phyloP scores from a whole-genome alignment of 169 alveolate species.

The Babesia divergens region DNA sequence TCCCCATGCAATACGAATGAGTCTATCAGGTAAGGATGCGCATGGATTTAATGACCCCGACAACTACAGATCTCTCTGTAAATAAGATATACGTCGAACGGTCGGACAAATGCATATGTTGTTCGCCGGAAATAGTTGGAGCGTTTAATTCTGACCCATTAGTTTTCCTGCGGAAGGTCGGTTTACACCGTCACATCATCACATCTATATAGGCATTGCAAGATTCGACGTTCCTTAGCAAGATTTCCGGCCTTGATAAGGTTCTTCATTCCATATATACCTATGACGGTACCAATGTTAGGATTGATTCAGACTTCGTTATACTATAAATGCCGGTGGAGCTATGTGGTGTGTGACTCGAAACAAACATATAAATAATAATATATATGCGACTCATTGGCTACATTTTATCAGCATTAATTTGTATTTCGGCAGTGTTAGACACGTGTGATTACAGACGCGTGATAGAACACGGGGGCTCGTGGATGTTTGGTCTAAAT shows the following conservation, averaged over 20 bases:
- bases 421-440: neutral
- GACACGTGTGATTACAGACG: neutral
- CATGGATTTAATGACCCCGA: neutral
- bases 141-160: slow-evolving; percentile 32
- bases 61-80: slow-evolving; percentile 32
- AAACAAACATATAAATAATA: neutral
- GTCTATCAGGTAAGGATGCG: slow-evolving; percentile 46
- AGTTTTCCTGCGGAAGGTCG: slow-evolving; percentile 47
- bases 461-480: neutral
- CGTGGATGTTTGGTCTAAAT: neutral
- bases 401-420: neutral
- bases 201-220: slow-evolving; percentile 15
- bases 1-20: slow-evolving; percentile 68
- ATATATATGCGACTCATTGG: slow-evolving; percentile 11
- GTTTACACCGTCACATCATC: neutral
- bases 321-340: neutral
- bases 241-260: slow-evolving; percentile 25
- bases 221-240: slow-evolving; percentile 16
- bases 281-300: neutral
- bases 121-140: slow-evolving; percentile 59
- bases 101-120: slow-evolving; percentile 68
- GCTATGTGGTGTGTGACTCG: neutral
- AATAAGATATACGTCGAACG: slow-evolving; percentile 53
- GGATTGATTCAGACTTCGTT: slow-evolving; percentile 7
- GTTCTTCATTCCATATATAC: neutral